Percentiles rank a stretch among this genome's conserved stretches.
phyloP scores from a whole-genome alignment of 2,329 filamentous ascomycete species.

The Penicillium psychrosexuale region DNA sequence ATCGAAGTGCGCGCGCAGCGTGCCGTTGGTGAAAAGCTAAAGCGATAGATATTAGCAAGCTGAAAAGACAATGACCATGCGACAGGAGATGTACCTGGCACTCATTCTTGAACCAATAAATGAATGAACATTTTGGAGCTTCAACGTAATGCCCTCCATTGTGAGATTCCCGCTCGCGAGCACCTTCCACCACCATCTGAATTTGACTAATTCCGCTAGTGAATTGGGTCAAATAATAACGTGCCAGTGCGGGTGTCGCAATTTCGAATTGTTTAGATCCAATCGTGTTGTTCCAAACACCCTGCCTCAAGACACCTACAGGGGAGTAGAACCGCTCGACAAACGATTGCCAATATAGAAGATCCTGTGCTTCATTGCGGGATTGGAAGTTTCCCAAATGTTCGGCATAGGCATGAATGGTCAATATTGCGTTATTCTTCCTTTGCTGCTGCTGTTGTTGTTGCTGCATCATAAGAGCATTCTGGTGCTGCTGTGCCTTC shows the following conservation, averaged over 20 bases:
- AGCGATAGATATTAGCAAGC: conserved; percentile 1
- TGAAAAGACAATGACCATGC: neutral
- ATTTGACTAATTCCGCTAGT: conserved; percentile 81
- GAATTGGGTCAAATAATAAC: conserved; percentile 89
- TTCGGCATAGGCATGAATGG: conserved; percentile 56
- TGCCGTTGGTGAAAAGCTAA: conserved; percentile 73
- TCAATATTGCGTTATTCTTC: conserved; percentile 49
- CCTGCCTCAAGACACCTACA: conserved; percentile 72
- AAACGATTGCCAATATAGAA: conserved; percentile 75
- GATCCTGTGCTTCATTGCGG: conserved; percentile 61
- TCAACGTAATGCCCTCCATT: conserved; percentile 71
- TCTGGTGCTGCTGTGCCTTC: conserved; percentile 42
- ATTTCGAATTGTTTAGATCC: conserved; percentile 85
- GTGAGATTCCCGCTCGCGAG: conserved; percentile 55
- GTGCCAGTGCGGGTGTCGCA: conserved; percentile 71
- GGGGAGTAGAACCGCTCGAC: conserved; percentile 78
- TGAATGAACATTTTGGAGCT: conserved; percentile 71
- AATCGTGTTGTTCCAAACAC: conserved; percentile 54
- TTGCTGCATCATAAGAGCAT: conserved; percentile 41
- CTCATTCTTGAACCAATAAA: conserved; percentile 84
- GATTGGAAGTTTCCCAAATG: conserved; percentile 56
- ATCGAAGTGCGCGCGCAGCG: conserved; percentile 75
- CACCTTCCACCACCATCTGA: conserved; percentile 76
- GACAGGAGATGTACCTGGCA: conserved; percentile 65
- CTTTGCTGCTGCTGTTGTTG: conserved; percentile 26